Percentiles rank a stretch among this genome's conserved stretches.
These are phyloP conservation scores for Xylaria telfairii DNA, from an alignment of 495 filamentous ascomycete species.

Conservation along the genomic window DNA sequence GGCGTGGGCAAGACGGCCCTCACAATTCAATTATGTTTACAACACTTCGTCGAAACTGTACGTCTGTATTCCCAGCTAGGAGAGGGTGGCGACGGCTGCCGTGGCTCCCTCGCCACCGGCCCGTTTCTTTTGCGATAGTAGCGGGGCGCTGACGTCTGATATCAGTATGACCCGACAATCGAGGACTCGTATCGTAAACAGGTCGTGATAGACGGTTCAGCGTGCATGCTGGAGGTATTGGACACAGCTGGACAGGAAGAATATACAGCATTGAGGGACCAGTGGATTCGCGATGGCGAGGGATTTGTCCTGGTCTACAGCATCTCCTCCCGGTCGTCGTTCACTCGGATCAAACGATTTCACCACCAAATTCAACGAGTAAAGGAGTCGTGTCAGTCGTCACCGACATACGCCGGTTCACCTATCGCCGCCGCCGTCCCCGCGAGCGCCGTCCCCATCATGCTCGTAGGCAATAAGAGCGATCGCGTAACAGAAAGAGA, in stretches of 20 bases:
- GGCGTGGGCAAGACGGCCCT: slow-evolving; percentile 94
- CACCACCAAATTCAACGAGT: slow-evolving; percentile 97
- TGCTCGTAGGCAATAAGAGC: slow-evolving; percentile 98
- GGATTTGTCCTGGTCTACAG: slow-evolving; percentile 98
- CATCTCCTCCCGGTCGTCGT: slow-evolving; percentile 94
- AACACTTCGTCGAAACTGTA: slow-evolving; percentile 66
- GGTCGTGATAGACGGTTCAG: slow-evolving; percentile 94
- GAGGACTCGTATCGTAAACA: slow-evolving; percentile 98
- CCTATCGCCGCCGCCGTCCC: slow-evolving; percentile 58
- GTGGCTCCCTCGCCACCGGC: slow-evolving; percentile 1
- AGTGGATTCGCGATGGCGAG: slow-evolving; percentile 98
- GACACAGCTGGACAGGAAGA: slow-evolving; percentile 99
- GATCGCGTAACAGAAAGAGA: slow-evolving; percentile 94
- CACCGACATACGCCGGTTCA: slow-evolving; percentile 71
- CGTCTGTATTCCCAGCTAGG: slow-evolving; percentile 31
- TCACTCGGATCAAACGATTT: slow-evolving; percentile 91
- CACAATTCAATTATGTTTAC: slow-evolving; percentile 87
- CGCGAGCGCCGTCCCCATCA: slow-evolving; percentile 81
- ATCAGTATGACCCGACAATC: slow-evolving; percentile 89
- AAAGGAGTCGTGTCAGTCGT: slow-evolving; percentile 88
- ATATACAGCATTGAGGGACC: slow-evolving; percentile 94
- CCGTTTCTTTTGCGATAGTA: background rate
- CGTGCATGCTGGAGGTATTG: slow-evolving; percentile 98
- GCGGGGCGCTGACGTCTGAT: slow-evolving; percentile 32
- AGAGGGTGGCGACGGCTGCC: background rate